These are phyloP conservation scores for Adenanthera pavonina DNA, from an alignment of 306 rosid genomes.

Conservation along the genomic window DNA sequence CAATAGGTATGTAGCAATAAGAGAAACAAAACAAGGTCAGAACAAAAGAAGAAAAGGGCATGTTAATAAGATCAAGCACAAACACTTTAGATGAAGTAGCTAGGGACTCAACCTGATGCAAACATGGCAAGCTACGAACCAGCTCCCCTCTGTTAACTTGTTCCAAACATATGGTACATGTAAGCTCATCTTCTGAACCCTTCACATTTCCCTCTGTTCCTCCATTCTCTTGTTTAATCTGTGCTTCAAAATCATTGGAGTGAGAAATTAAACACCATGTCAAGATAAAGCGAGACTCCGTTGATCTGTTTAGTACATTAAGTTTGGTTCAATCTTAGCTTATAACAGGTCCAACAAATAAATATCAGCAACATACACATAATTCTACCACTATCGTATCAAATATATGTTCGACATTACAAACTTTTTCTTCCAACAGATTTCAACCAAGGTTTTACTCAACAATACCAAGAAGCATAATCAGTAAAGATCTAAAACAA, in stretches of 20 bases:
- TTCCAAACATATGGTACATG: conserved; percentile 60
- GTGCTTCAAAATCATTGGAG: conserved; percentile 34
- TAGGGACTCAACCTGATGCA: conserved; percentile 64
- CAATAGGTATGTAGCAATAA: background rate
- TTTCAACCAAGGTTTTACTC: background rate
- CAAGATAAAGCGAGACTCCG: background rate
- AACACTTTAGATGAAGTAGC: background rate
- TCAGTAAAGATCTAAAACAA: background rate
- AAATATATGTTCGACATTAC: background rate
- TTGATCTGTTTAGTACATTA: background rate
- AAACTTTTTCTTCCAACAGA: background rate
- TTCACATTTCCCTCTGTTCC: conserved; percentile 36
- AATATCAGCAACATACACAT: conserved; percentile 1
- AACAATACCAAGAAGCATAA: background rate
- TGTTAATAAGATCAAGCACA: background rate
- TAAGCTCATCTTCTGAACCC: conserved; percentile 45
- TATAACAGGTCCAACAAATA: background rate
- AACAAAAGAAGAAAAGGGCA: background rate
- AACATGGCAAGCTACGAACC: conserved; percentile 68
- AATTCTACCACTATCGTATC: background rate
- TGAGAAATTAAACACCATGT: background rate
- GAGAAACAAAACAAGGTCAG: background rate
- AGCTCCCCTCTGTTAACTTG: conserved; percentile 61
- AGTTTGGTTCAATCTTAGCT: background rate
- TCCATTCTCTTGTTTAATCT: conserved; percentile 41